These are phyloP conservation scores for Cladosporium sp. DNA, from an alignment of 2,329 filamentous ascomycete genomes.

Conservation along the genomic window DNA sequence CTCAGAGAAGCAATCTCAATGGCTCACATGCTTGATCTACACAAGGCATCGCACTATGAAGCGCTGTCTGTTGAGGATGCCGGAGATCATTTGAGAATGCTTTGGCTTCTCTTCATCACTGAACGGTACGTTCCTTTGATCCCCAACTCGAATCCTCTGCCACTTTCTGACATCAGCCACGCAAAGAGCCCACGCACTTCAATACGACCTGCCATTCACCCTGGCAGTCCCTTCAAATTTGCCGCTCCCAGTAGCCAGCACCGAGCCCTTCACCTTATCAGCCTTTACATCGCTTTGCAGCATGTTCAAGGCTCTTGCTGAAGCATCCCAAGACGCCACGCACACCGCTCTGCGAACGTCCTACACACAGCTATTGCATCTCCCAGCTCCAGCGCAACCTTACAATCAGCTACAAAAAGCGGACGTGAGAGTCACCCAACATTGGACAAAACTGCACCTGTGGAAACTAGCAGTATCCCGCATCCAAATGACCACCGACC, in stretches of 20 bases:
- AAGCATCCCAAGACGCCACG: not conserved
- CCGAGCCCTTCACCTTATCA: conserved; percentile 8
- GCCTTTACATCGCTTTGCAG: conserved; percentile 25
- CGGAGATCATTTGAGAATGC: conserved; percentile 17
- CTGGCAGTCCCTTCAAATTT: conserved; percentile 16
- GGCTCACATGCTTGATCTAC: conserved; percentile 25
- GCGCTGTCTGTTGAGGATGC: not conserved
- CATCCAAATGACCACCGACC: conserved; percentile 16
- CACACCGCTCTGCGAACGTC: not conserved
- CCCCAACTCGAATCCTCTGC: too few species aligned
- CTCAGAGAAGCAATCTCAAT: conserved; percentile 26
- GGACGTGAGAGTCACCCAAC: conserved; percentile 53
- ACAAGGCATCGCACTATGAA: conserved; percentile 23
- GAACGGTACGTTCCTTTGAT: conserved; percentile 15
- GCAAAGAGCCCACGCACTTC: conserved; percentile 22
- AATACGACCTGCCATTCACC: conserved; percentile 22
- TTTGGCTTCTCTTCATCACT: conserved; percentile 28
- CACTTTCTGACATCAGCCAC: not conserved
- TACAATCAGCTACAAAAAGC: conserved; percentile 45
- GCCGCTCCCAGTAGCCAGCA: conserved; percentile 3
- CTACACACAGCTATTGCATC: conserved; percentile 16
- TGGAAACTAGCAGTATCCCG: conserved; percentile 56
- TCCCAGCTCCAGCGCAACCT: conserved; percentile 10
- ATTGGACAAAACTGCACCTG: conserved; percentile 52
- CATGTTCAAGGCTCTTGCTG: conserved; percentile 23